Percentiles rank a stretch among this genome's conserved stretches.
These are phyloP conservation scores for Yamadazyma diddensiae DNA, from an alignment of 1,139 yeast genomes.

Conservation along the genomic window DNA sequence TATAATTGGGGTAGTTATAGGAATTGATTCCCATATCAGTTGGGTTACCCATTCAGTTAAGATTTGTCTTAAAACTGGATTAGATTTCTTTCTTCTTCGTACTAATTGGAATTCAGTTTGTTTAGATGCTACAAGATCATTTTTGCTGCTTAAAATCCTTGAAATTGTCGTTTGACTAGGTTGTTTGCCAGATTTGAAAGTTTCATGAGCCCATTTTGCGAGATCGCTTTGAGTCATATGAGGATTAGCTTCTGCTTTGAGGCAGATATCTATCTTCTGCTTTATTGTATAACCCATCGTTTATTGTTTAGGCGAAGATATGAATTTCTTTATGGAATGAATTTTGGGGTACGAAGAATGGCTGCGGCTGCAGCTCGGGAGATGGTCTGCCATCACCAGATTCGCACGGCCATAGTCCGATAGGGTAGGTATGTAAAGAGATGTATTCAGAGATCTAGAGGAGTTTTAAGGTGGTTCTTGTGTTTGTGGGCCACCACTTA, in stretches of 20 bases:
- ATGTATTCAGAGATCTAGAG: too few species aligned
- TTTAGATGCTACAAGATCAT: conserved; percentile 55
- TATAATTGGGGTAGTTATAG: conserved; percentile 61
- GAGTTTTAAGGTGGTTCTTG: too few species aligned
- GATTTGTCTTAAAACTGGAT: conserved; percentile 55
- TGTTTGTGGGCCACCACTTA: too few species aligned
- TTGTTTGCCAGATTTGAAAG: conserved; percentile 48
- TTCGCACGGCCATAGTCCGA: conserved; percentile 1
- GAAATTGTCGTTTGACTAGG: conserved; percentile 72
- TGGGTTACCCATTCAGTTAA: conserved; percentile 69
- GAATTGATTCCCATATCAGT: conserved; percentile 64
- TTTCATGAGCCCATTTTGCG: conserved; percentile 62
- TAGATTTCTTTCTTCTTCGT: conserved; percentile 54
- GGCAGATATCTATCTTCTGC: conserved; percentile 65
- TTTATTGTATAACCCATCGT: conserved; percentile 57
- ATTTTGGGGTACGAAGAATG: not conserved
- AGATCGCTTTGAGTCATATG: conserved; percentile 67
- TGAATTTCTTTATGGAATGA: not conserved
- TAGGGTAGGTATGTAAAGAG: too few species aligned
- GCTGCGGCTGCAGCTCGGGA: conserved; percentile 2
- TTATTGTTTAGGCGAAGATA: not conserved
- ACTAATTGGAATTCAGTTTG: conserved; percentile 56
- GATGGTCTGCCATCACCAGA: conserved; percentile 3
- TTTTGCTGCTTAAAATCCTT: conserved; percentile 55
- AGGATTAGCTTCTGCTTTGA: conserved; percentile 64